Base-by-base conservation (phyloP, 495 filamentous ascomycete genomes). In the Tirmania nivea region DNA sequence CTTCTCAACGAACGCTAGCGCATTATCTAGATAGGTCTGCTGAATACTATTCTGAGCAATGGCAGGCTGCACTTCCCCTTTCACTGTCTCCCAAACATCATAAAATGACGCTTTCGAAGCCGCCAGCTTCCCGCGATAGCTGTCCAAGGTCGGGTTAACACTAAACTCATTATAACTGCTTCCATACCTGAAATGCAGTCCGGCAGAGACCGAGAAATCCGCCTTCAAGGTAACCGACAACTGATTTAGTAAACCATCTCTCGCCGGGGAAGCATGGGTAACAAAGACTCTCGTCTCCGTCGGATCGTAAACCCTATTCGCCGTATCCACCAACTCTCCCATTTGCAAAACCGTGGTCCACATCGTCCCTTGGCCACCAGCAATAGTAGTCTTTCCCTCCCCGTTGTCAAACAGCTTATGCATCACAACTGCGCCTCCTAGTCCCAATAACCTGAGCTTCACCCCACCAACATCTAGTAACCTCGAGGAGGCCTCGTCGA, bases 111-210 rank as follows among this genome's bases (percentile, higher is more conserved):
- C 88, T 69, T 95, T 96, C 21, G 90, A 96, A 8, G 90, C 90
- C n/a, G 92, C 89, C 42, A 99, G 85, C 76, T 96, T 99, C 61
- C 92, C 92, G 50, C 92, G 86, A 67, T 99, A 99, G 68, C 96
- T 90, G 62, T 99, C 92, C 50, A 99, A 71, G 0, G 89, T 94
- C 1, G 92, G 92, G 65, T 99, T 99, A 59, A 99, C 92, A 60
- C 86, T 94, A 69, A 96, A 99, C 62, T 99, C 92, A 69, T 99
- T 99, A 73, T 99, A 99, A 5, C 92, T 96, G 63, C 88, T 95
- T 51, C 92, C 92, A 59, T 99, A 99, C 36, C 92, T 75, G 81
- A 99, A 99, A 70, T 99, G 92, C 17, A 99, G 78, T 60, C 90
- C 90, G 52, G 92, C 92, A 14, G 92, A 96, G 57, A 99, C 78